A percentile compares a stretch with the other conserved stretches of the same genome.
Evolutionary conservation across 257 asterid genomes (phyloP).

Genomic region (Nicotiana tomentosiformis): DNA sequence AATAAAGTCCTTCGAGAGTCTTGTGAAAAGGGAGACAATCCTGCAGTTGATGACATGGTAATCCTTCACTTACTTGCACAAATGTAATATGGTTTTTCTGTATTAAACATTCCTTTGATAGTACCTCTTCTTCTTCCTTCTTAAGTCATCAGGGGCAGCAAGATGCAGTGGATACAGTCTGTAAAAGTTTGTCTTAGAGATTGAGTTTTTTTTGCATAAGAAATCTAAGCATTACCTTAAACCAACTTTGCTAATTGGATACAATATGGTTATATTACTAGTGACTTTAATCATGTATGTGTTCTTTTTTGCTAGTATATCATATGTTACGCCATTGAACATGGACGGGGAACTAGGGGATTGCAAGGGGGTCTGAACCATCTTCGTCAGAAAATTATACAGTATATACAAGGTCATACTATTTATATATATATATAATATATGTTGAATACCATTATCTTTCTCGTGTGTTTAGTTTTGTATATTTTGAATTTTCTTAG

Average conservation of each 20-base stretch:
- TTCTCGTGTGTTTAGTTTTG: too few relatives aligned
- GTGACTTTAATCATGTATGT: background rate
- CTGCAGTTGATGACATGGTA: constrained; percentile 93
- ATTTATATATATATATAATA: too few relatives aligned
- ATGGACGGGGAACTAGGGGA: too few relatives aligned
- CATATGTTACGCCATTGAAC: background rate
- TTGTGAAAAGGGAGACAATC: constrained; percentile 66
- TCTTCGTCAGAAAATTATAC: too few relatives aligned
- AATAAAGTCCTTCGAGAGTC: constrained; percentile 71
- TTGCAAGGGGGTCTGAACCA: too few relatives aligned
- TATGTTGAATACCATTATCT: too few relatives aligned
- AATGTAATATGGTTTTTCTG: background rate
- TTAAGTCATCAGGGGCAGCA: background rate
- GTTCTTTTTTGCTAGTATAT: background rate
- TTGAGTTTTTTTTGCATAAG: background rate
- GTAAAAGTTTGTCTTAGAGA: background rate
- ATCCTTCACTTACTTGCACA: background rate
- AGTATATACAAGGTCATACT: too few relatives aligned
- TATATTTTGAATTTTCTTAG: too few relatives aligned
- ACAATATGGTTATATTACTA: background rate
- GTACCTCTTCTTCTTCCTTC: background rate
- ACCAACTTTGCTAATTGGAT: background rate
- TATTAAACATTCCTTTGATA: background rate
- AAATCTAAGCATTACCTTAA: background rate
- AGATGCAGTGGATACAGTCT: background rate